Base-by-base conservation (phyloP, 2,329 filamentous ascomycete genomes). In the Colletotrichum sp. region DNA sequence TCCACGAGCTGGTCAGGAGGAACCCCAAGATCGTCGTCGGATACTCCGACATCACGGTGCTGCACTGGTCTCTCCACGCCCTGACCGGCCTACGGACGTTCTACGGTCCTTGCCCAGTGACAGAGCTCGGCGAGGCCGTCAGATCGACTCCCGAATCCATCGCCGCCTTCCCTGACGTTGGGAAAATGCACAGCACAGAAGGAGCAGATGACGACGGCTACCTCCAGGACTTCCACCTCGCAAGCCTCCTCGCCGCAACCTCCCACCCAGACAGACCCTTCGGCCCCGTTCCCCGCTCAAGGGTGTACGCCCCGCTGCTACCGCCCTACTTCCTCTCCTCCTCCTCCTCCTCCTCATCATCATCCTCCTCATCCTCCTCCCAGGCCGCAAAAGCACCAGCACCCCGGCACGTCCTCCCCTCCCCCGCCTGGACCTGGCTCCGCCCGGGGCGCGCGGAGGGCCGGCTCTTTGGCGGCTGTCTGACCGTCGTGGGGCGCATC, bases 1-100 rank as follows among this genome's bases (percentile, higher is more conserved):
- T 87, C 3, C 84, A 85, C 34, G 68, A 28, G 13, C 69, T 74
- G 2, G 83, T 87, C 49, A 82, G 82, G 7, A 77, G 76, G 3
- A 81, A 84, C 62, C 86, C 86, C 39, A 88, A 87, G 80, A 82
- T 88, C 24, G 81, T 88, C 2, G 82, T 87, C 18, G 86, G 86
- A 3, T 86, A 82, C 71, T 86, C 85, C 2, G 86, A 88, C 71
- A 87, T 87, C 69, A 85, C 84, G 1, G 82, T 83, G 36, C 72
- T 88, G 44, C 86, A 88, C 79, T 88, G 86, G 86, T 83, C 85
- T 65, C 78, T 88, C 39, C 76, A 85, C 75, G 82, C 82, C 2
- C 30, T 81, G 13, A 81, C 84, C 1, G 86, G 86, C 1, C 79
- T 88, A 44, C 84, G 86, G 55, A 87, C 86, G 6, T 88, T 87